phyloP scores from a whole-genome alignment of 2,329 filamentous ascomycete genomes.

The Metarhizium humberi region DNA sequence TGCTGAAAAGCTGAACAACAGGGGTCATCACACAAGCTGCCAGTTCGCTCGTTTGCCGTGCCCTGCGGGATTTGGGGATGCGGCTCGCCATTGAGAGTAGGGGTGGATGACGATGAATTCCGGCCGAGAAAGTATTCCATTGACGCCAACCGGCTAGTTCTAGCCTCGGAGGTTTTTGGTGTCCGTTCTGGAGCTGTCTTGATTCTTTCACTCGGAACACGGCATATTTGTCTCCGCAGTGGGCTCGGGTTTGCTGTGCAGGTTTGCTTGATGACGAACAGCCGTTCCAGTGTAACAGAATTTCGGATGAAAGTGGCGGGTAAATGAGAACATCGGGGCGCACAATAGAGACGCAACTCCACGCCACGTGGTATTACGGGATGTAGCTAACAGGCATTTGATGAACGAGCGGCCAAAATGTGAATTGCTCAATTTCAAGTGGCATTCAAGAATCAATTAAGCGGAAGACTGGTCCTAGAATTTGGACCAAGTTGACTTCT shows the following conservation, averaged over 20 bases:
- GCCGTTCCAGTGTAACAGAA: not conserved
- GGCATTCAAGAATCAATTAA: not conserved
- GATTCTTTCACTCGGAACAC: too few relatives aligned
- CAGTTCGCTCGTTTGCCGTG: too few relatives aligned
- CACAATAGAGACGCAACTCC: not conserved
- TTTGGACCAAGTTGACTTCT: not conserved
- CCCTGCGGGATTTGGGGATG: too few relatives aligned
- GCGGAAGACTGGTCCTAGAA: not conserved
- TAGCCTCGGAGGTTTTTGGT: too few relatives aligned
- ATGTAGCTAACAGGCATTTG: not conserved
- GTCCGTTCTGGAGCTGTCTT: too few relatives aligned
- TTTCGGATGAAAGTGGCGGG: not conserved
- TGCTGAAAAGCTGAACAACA: too few relatives aligned
- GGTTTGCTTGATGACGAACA: not conserved
- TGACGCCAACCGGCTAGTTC: too few relatives aligned
- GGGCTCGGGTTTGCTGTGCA: not conserved
- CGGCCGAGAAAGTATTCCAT: too few relatives aligned
- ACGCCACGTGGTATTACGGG: not conserved
- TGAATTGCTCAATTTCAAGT: not conserved
- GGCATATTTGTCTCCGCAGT: too few relatives aligned
- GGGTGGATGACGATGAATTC: too few relatives aligned
- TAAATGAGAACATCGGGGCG: not conserved
- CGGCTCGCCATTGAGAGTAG: too few relatives aligned
- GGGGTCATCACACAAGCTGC: too few relatives aligned
- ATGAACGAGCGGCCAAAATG: not conserved